Base-by-base conservation (phyloP, 495 filamentous ascomycete genomes). In the Amniculicola lignicola region DNA sequence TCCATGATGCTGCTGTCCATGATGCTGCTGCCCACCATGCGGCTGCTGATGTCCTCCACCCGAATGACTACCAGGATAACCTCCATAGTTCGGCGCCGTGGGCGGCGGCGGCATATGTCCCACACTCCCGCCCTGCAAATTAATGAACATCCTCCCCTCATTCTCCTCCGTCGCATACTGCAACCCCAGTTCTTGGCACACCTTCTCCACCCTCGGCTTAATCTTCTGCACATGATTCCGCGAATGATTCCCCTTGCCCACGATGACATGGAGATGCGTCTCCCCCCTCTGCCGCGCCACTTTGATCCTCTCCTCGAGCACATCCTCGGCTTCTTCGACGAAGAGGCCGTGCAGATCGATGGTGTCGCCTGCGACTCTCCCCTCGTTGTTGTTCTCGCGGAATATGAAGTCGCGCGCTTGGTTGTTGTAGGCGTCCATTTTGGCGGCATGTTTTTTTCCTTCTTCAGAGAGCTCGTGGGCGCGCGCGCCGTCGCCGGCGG, bases 281-380 rank as follows among this genome's bases (percentile, higher is more conserved):
- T 94, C 85, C 0, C 87, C 87, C 43, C 81, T 76, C 33, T 76
- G 58, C 64, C 79, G 82, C 38, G 87, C 90, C 54, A 85, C 83
- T 46, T 81, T 77, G 51, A 98, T 92, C 51, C 91, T 77, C 69
- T 84, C 76, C 70, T 89, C 87, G 21, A 96, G 71, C 33, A 96
- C 91, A 38, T 89, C 80, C 77, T 95, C 88, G 4, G 94, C 93
- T 75, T 98, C 93, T 65, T 92, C 86, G 40, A 94, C 93, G 67
- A 84, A 96, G 66, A 92, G 85, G 0, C 93, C 90, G 62, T 98
- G 93, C 38, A 98, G 74, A 74, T 98, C 93, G 59, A 98, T 95
- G 2, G 86, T 88, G 64, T 97, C 90, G 21, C 79, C 78, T 10
- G 75, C 74, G 10, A 93, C 83, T 41, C 86, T 79, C 11, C 77